Base-by-base conservation (phyloP, 2,329 filamentous ascomycete genomes). In the Botrytis fabae region DNA sequence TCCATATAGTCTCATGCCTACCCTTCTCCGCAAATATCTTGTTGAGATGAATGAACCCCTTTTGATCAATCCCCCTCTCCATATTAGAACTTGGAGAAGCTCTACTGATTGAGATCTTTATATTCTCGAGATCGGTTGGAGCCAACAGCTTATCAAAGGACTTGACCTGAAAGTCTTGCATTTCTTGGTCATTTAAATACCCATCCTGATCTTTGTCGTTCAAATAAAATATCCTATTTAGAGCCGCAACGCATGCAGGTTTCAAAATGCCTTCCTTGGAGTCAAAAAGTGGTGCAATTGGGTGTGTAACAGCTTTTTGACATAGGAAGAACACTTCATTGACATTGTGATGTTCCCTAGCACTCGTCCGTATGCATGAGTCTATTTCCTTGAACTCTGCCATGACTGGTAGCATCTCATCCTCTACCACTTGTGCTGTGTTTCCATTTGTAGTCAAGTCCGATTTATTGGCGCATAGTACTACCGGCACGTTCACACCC, bases 401-500 rank as follows among this genome's bases (percentile, higher is more conserved):
- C 96, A 99, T 98, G 76, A 99, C 91, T 0, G 96, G 96, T 46
- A 98, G 86, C 94, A 99, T 98, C 84, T 99, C 96, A 82, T 98
- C 96, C 79, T 97, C 93, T 63, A 97, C 90, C 14, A 97, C 92
- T 81, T 97, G 93, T 0, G 93, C 88, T 14, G 93, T 94, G 74
- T 87, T 92, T 60, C 89, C 91, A 78, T 92, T 91, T 4, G 88
- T 89, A 4, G 90, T 89, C 71, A 98, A 85, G 79, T 99, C 96
- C n/a, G 94, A 93, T 83, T 99, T 99, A 85, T 98, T 98, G 80
- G 96, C 94, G 80, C 96, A 98, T 73, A 99, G 85, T 62, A 99
- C 95, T 18, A 99, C 96, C 0, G 96, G 96, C 35, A 99, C 94
- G 81, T 99, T 99, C 81, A 99, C 96, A n/a, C 96, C 96, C 57